Evolutionary conservation across 352 stramenopile species (phyloP).

Genomic region (Aphanomyces cochlioides): DNA sequence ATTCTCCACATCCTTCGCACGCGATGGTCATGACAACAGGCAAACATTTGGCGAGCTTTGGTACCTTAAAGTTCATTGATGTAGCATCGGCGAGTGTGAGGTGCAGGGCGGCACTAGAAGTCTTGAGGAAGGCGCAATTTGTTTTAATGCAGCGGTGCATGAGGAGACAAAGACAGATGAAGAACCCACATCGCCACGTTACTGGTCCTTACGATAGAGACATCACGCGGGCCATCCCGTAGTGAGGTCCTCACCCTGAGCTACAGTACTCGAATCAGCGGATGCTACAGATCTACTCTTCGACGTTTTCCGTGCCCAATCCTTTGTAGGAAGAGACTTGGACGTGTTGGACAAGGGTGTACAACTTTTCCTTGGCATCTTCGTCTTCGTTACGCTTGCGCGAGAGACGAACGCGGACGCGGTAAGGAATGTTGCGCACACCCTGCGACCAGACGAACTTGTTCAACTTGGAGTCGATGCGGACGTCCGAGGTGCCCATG

Average conservation of each 20-base stretch:
- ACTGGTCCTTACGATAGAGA: constrained; percentile 12
- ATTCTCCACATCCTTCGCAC: too few species aligned
- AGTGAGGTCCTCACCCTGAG: constrained; percentile 22
- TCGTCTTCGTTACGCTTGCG: constrained; percentile 99
- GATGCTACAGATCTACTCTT: constrained; percentile 58
- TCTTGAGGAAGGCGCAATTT: too few species aligned
- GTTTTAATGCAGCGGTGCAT: too few species aligned
- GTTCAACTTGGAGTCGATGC: constrained; percentile 95
- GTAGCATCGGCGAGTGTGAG: too few species aligned
- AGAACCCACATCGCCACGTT: constrained; percentile 16
- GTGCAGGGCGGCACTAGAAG: too few species aligned
- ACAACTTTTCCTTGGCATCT: constrained; percentile 98
- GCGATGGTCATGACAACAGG: too few species aligned
- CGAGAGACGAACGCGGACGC: constrained; percentile 96
- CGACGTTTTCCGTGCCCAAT: constrained; percentile 95
- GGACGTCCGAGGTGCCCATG: constrained; percentile 97
- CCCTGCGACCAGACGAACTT: constrained; percentile 97
- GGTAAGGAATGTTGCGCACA: constrained; percentile 97
- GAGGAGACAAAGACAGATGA: constrained; percentile 7
- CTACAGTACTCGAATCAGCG: constrained; percentile 5
- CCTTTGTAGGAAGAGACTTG: constrained; percentile 95
- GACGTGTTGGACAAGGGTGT: constrained; percentile 98
- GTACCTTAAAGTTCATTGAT: too few species aligned
- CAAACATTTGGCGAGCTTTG: too few species aligned
- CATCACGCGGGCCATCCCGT: neutral